These are phyloP conservation scores for Cyphellophora attinorum DNA, from an alignment of 2,329 filamentous ascomycete genomes.

Conservation along the genomic window DNA sequence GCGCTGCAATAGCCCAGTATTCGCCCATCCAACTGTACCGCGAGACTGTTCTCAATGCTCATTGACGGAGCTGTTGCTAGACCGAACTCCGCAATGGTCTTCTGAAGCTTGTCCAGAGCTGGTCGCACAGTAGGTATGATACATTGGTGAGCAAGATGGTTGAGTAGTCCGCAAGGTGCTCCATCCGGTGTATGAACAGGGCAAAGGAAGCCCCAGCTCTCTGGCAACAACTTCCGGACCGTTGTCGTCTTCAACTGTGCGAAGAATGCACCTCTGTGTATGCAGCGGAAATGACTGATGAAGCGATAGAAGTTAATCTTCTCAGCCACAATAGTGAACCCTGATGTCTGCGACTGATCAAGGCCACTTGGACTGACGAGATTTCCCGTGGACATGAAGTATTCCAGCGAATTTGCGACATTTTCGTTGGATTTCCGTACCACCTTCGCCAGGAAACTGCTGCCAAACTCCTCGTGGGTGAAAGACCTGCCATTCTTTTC, in stretches of 20 bases:
- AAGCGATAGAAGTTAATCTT: slow-evolving; percentile 99
- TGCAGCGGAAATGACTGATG: slow-evolving; percentile 98
- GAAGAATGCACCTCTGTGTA: slow-evolving; percentile 98
- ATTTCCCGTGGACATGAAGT: slow-evolving; percentile 94
- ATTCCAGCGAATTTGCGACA: slow-evolving; percentile 76
- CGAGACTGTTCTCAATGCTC: slow-evolving; percentile 71
- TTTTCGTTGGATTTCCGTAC: slow-evolving; percentile 80
- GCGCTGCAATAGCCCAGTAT: slow-evolving; percentile 87
- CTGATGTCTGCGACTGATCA: slow-evolving; percentile 87
- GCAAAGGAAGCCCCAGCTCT: slow-evolving; percentile 97
- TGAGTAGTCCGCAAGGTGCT: slow-evolving; percentile 84
- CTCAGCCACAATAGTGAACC: slow-evolving; percentile 93
- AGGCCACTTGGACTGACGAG: slow-evolving; percentile 82
- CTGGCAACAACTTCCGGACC: slow-evolving; percentile 86
- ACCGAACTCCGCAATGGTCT: slow-evolving; percentile 68
- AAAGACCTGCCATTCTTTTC: slow-evolving; percentile 50
- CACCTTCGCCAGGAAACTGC: slow-evolving; percentile 69
- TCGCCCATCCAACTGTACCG: slow-evolving; percentile 80
- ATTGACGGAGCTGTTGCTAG: slow-evolving; percentile 67
- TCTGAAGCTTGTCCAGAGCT: slow-evolving; percentile 65
- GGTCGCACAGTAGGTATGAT: slow-evolving; percentile 68
- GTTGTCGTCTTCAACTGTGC: slow-evolving; percentile 95
- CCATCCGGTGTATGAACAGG: slow-evolving; percentile 97
- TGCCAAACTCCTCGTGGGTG: slow-evolving; percentile 64
- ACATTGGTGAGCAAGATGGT: slow-evolving; percentile 93